These are phyloP conservation scores for Proteromonas lacertae DNA, from an alignment of 352 stramenopile species.

Conservation along the genomic window DNA sequence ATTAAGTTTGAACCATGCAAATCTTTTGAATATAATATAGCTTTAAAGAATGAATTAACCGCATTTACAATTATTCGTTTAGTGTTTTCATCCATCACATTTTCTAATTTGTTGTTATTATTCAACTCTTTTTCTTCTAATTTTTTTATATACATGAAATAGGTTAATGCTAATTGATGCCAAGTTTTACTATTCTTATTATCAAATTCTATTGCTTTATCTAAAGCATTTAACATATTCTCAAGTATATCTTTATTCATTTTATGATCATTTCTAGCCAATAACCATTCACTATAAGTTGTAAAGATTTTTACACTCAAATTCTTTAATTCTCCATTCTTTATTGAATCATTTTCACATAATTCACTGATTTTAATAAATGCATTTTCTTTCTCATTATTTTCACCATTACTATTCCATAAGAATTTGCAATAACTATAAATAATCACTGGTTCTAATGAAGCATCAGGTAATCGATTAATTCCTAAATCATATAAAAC, in stretches of 20 bases:
- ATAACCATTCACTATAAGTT: neutral
- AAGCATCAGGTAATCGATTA: too few relatives aligned
- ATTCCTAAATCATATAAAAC: too few relatives aligned
- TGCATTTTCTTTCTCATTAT: too few relatives aligned
- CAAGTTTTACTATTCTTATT: slow-evolving; percentile 13
- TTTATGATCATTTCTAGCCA: slow-evolving; percentile 17
- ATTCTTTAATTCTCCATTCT: neutral
- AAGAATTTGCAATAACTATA: too few relatives aligned
- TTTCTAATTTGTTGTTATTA: neutral
- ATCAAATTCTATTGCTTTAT: slow-evolving; percentile 9
- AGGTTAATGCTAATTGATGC: slow-evolving; percentile 80
- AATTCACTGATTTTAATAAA: too few relatives aligned
- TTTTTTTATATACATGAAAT: slow-evolving; percentile 18
- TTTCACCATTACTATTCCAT: too few relatives aligned
- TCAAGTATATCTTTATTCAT: slow-evolving; percentile 16
- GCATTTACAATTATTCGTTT: neutral
- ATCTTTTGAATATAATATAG: neutral
- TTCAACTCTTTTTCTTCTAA: neutral
- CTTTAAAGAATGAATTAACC: neutral
- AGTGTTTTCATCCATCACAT: neutral
- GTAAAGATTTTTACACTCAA: neutral
- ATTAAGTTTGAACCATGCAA: neutral
- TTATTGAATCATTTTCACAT: too few relatives aligned
- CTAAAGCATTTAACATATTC: slow-evolving; percentile 44
- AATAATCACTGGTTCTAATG: too few relatives aligned